Evolutionary conservation across 116 monocot genomes (phyloP).

Genomic region (Papilionanthe hybrid): DNA sequence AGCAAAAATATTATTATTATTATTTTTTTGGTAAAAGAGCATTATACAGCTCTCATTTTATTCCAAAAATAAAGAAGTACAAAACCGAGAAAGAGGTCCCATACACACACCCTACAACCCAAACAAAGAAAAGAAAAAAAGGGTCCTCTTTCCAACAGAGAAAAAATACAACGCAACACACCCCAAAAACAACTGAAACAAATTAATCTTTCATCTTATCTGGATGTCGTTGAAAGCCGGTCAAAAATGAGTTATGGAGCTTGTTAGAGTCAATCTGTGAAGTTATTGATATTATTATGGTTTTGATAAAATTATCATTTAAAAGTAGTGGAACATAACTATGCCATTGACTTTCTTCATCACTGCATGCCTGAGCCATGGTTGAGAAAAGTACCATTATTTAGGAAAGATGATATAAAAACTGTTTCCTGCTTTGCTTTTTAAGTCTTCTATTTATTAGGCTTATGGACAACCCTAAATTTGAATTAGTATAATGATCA

Average conservation of each 20-base stretch:
- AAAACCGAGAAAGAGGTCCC: too few species aligned
- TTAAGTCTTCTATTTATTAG: too few species aligned
- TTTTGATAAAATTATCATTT: neutral
- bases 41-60: too few species aligned
- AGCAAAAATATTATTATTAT: neutral
- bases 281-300: neutral
- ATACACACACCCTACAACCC: too few species aligned
- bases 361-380: neutral
- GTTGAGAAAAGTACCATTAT: neutral
- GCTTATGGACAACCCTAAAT: too few species aligned
- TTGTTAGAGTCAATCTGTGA: neutral
- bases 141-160: too few species aligned
- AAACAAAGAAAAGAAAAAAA: too few species aligned
- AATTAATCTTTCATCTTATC: neutral
- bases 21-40: too few species aligned
- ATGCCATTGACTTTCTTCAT: neutral
- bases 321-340: neutral
- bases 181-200: too few species aligned
- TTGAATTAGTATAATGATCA: too few species aligned
- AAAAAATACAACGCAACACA: too few species aligned
- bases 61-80: too few species aligned
- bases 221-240: neutral
- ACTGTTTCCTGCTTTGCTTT: neutral
- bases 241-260: neutral
- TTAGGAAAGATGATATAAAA: neutral